Evolutionary conservation across 371 early-diverging fungal genomes (phyloP).

Genomic region (Coemansia sp.): DNA sequence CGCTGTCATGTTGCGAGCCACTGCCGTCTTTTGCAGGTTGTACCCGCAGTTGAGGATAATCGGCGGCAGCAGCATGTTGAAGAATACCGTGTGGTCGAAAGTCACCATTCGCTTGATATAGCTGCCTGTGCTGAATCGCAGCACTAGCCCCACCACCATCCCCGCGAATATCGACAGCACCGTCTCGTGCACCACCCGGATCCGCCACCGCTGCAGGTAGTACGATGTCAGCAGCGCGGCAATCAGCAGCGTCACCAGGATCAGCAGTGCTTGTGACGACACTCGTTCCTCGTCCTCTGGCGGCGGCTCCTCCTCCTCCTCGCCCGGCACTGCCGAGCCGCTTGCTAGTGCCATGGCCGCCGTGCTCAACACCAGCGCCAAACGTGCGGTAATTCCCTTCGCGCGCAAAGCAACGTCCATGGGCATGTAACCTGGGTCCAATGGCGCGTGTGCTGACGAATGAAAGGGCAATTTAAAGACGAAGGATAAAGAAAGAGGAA

Average conservation of each 20-base stretch:
- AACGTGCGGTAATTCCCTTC: too few relatives aligned
- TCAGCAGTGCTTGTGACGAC: conserved; percentile 81
- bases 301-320: conserved; percentile 23
- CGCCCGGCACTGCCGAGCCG: neutral
- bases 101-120: conserved; percentile 81
- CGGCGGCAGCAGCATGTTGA: conserved; percentile 92
- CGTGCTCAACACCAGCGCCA: neutral
- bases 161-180: conserved; percentile 90
- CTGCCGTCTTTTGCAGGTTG: conserved; percentile 79
- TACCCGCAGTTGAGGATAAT: conserved; percentile 95
- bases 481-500: too few relatives aligned
- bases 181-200: conserved; percentile 88
- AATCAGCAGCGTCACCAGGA: conserved; percentile 78
- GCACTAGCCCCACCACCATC: conserved; percentile 82
- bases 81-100: conserved; percentile 89
- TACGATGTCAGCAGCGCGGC: conserved; percentile 76
- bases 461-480: too few relatives aligned
- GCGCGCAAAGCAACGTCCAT: too few relatives aligned
- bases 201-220: conserved; percentile 76
- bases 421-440: too few relatives aligned
- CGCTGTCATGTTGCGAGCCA: conserved; percentile 84
- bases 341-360: conserved; percentile 12
- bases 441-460: too few relatives aligned
- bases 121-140: conserved; percentile 70
- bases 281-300: conserved; percentile 72